A percentile compares a stretch with the other conserved stretches of the same genome.
Conservation (phyloP, 2,329 filamentous ascomycete genomes). For the Nigrospora oryzae region DNA sequence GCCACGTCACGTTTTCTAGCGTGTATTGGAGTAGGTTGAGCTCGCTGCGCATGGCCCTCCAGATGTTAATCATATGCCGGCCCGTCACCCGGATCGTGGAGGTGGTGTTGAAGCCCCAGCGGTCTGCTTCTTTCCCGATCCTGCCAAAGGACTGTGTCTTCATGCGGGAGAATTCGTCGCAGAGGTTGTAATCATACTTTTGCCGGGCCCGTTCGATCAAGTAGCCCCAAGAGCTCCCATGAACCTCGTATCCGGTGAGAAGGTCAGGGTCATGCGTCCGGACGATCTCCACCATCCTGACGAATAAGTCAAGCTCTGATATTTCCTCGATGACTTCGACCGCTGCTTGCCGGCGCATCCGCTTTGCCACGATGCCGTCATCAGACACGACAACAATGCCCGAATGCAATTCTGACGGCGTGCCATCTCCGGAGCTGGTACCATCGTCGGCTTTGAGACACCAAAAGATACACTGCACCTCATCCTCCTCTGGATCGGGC, state of each 20-base stretch:
- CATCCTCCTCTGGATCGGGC: slow-evolving; percentile 85
- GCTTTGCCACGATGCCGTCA: slow-evolving; percentile 47
- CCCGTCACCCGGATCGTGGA: slow-evolving; percentile 90
- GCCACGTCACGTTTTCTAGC: slow-evolving; percentile 92
- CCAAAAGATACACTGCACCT: slow-evolving; percentile 86
- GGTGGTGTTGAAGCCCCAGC: slow-evolving; percentile 90
- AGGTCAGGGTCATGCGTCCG: slow-evolving; percentile 82
- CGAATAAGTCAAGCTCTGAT: slow-evolving; percentile 77
- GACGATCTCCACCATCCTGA: slow-evolving; percentile 80
- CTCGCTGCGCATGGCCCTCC: slow-evolving; percentile 92
- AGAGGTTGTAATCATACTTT: slow-evolving; percentile 85
- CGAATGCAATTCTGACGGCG: slow-evolving; percentile 41
- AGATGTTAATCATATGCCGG: slow-evolving; percentile 93
- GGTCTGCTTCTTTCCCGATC: slow-evolving; percentile 78
- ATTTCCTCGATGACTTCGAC: slow-evolving; percentile 65
- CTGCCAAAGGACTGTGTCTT: slow-evolving; percentile 74
- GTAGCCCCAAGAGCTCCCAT: slow-evolving; percentile 91
- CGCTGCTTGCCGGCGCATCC: slow-evolving; percentile 51
- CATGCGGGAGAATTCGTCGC: slow-evolving; percentile 84
- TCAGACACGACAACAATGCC: slow-evolving; percentile 69
- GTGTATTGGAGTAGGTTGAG: slow-evolving; percentile 89
- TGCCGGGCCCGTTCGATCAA: slow-evolving; percentile 79
- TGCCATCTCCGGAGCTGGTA: slow-evolving; percentile 38
- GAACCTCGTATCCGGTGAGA: slow-evolving; percentile 89
- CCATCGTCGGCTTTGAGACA: slow-evolving; percentile 70